phyloP scores from a whole-genome alignment of 768 basidiomycete species.

The Amyloporia xantha region DNA sequence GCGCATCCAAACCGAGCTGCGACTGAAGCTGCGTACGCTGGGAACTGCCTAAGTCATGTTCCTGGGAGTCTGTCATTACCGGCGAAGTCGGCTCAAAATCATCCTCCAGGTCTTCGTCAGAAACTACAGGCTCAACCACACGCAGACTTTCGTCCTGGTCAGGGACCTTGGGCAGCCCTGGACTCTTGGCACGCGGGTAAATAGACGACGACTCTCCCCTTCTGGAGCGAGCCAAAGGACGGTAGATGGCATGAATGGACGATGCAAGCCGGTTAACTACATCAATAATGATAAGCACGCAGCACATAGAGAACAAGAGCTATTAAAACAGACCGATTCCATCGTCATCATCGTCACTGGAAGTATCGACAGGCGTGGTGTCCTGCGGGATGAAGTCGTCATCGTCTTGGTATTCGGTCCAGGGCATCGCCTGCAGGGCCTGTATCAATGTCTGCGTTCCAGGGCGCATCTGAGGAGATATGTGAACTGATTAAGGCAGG shows the following conservation, averaged over 20 bases:
- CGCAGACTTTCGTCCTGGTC: slow-evolving; percentile 30
- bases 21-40: slow-evolving; percentile 10
- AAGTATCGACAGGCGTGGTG: slow-evolving; percentile 38
- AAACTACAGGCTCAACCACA: slow-evolving; percentile 27
- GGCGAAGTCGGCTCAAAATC: slow-evolving; percentile 50
- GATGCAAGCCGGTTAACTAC: slow-evolving; percentile 58
- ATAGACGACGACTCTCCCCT: slow-evolving; percentile 27
- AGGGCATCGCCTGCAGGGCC: slow-evolving; percentile 80
- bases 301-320: too few relatives aligned
- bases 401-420: slow-evolving; percentile 62
- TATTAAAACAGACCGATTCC: too few relatives aligned
- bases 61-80: not conserved
- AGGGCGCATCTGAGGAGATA: slow-evolving; percentile 60
- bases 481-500: not conserved
- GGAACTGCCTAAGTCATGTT: slow-evolving; percentile 2
- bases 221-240: slow-evolving; percentile 67
- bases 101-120: slow-evolving; percentile 49
- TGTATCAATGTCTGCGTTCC: slow-evolving; percentile 89
- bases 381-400: slow-evolving; percentile 53
- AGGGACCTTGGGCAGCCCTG: slow-evolving; percentile 16
- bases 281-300: too few relatives aligned
- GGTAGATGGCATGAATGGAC: slow-evolving; percentile 84
- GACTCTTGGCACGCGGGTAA: slow-evolving; percentile 14
- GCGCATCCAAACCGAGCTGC: slow-evolving; percentile 13
- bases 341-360: slow-evolving; percentile 71